Base-by-base conservation (phyloP, 352 stramenopile species). In the Globisporangium paddicum region DNA sequence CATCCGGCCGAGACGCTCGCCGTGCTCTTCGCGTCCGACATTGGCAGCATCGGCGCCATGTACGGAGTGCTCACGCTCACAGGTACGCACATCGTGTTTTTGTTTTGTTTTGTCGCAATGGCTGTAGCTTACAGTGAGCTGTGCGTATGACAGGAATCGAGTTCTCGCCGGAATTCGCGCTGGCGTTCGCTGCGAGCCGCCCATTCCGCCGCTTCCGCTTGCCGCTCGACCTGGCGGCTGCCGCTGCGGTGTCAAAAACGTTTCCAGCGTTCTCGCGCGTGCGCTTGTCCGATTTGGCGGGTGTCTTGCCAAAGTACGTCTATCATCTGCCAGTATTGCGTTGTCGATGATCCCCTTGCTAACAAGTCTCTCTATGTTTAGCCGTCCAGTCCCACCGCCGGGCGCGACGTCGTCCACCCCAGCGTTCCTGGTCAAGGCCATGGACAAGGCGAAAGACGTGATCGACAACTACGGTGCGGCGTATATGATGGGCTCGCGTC, bases 401-500 rank as follows among this genome's bases (percentile, higher is more conserved):
- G 44, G 44, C 10, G 41, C 42, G 2, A 52, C 59, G 25, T 26
- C 65, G 11, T 55, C 66, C 7, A 61, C 49, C 18, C 58, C 75
- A 8, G 73, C 73, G 47, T 55, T 91, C 6, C 51, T 94, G 37
- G 47, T 75, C 42, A 87, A 79, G 57, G 73, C 77, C 1, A 86
- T 91, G 80, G 73, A 70, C n/a, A 86, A 71, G 51, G 71, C 82
- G 32, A 90, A 78, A 50, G 69, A 79, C 50, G 76, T 94, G 19
- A 75, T 96, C 9, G 81, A 96, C 77, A 89, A 79, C 60, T 96
- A 96, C 63, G 87, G 87, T 34, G 87, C 87, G 0, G 79, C 83
- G 13, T 96, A 96, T 70, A 93, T 96, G 82, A 93, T 96, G 72
- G 81, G 83, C 46, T 93, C 87, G 35, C 86, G 87, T 8, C 67